Conservation (phyloP, 306 rosid genomes). For the Cercis canadensis region DNA sequence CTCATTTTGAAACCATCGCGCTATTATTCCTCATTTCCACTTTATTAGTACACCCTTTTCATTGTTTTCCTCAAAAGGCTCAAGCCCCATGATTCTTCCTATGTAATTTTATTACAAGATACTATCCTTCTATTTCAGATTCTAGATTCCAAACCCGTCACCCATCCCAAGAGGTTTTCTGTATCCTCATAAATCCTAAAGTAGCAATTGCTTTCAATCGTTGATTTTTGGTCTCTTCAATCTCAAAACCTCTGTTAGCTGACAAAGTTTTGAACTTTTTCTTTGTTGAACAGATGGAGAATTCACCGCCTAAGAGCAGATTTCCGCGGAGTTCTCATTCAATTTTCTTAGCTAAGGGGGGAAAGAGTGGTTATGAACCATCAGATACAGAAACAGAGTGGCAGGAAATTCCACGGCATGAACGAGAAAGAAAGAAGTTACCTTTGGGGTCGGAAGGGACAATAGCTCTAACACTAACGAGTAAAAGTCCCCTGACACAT, state of each 20-base stretch:
- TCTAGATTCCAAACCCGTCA: too few species aligned
- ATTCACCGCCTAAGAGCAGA: conserved; percentile 31
- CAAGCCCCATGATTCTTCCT: conserved; percentile 4
- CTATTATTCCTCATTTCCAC: conserved; percentile 1
- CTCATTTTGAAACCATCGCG: conserved; percentile 57
- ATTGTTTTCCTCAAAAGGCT: too few species aligned
- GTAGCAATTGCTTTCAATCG: too few species aligned
- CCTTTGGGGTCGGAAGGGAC: conserved; percentile 30
- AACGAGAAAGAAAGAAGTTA: conserved; percentile 40
- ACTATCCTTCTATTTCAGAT: too few species aligned
- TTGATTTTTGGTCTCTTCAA: too few species aligned
- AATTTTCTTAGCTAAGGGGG: conserved; percentile 50
- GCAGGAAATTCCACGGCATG: conserved; percentile 63
- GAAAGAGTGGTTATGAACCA: conserved; percentile 86
- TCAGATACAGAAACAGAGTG: conserved; percentile 88
- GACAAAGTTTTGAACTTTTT: conserved; percentile 16
- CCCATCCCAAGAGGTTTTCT: too few species aligned
- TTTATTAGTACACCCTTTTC: conserved; percentile 32
- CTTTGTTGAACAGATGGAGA: conserved; percentile 44
- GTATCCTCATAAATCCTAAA: too few species aligned
- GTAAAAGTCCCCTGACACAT: conserved; percentile 44
- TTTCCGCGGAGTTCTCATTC: conserved; percentile 35
- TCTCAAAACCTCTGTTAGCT: too few species aligned
- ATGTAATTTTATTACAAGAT: not conserved
- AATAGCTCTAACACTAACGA: conserved; percentile 34